Conservation (phyloP, 1,139 yeast genomes). For the Wickerhamomyces sp. region DNA sequence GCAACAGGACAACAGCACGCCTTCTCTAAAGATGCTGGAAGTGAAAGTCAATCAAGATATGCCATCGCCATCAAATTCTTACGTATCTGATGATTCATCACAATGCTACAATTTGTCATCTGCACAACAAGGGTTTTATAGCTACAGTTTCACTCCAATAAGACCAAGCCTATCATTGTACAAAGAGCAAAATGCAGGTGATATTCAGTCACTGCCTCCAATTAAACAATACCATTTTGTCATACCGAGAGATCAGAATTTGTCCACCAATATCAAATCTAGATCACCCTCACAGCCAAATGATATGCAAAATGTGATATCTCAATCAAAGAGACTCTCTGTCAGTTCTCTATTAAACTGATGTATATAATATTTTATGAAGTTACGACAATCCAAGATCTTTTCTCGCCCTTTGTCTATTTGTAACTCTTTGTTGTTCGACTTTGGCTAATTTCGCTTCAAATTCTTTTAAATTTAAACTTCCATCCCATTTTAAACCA, state of each 20-base stretch:
- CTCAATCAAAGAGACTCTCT: conserved; percentile 15
- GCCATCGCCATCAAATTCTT: not conserved
- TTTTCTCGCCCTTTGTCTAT: not conserved
- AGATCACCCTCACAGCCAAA: not conserved
- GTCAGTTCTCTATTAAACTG: conserved; percentile 17
- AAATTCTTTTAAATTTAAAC: conserved; percentile 31
- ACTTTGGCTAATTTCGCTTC: conserved; percentile 17
- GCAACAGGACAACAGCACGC: too few species aligned
- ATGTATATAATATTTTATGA: not conserved
- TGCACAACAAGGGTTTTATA: not conserved
- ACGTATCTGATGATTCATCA: not conserved
- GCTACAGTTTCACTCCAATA: not conserved
- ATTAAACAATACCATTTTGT: conserved; percentile 9
- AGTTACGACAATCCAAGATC: not conserved
- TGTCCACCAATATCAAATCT: not conserved
- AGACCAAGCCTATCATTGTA: too few species aligned
- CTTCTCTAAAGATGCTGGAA: too few species aligned
- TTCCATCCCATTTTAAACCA: conserved; percentile 33
- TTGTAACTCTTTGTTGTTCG: not conserved
- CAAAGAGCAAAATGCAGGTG: too few species aligned
- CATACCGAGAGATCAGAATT: conserved; percentile 5
- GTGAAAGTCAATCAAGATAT: too few species aligned
- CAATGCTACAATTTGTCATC: not conserved
- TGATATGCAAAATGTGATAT: too few species aligned
- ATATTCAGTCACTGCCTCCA: conserved; percentile 7